A percentile compares a stretch with the other conserved stretches of the same genome.
Evolutionary conservation across 345 rosid species (phyloP).

Genomic region (Rhodamnia argentea): DNA sequence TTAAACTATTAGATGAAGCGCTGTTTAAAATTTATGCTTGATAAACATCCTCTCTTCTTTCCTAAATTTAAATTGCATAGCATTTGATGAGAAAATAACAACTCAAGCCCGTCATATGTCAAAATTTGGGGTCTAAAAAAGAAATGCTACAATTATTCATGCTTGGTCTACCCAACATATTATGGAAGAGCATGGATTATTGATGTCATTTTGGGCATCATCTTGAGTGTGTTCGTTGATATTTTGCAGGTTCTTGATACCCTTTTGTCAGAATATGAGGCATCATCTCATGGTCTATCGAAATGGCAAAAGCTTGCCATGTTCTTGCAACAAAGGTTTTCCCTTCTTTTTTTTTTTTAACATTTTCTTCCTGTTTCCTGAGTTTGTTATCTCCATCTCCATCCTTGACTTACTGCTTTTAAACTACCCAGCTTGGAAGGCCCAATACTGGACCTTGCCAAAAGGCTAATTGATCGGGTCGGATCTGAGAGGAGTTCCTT

Average conservation of each 20-base stretch:
- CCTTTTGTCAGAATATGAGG: constrained; percentile 69
- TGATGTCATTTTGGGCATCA: neutral
- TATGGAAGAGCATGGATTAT: neutral
- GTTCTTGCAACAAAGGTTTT: constrained; percentile 82
- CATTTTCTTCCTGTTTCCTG: neutral
- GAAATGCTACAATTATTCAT: neutral
- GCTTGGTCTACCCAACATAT: neutral
- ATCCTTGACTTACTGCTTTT: neutral
- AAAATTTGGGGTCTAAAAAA: neutral
- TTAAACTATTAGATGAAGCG: neutral
- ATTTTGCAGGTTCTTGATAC: constrained; percentile 66
- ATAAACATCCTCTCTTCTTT: neutral
- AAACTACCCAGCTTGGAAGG: constrained; percentile 69
- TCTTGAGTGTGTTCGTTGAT: neutral
- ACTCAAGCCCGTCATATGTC: neutral
- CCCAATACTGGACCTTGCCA: constrained; percentile 70
- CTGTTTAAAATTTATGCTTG: neutral
- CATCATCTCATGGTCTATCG: constrained; percentile 71
- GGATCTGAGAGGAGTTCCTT: constrained; percentile 83
- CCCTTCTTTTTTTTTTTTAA: neutral
- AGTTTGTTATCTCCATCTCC: neutral
- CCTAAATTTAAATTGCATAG: neutral
- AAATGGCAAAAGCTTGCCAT: constrained; percentile 88
- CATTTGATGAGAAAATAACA: neutral
- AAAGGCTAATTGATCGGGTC: constrained; percentile 66